Conservation (phyloP, 768 basidiomycete genomes). For the Mycena floridula region DNA sequence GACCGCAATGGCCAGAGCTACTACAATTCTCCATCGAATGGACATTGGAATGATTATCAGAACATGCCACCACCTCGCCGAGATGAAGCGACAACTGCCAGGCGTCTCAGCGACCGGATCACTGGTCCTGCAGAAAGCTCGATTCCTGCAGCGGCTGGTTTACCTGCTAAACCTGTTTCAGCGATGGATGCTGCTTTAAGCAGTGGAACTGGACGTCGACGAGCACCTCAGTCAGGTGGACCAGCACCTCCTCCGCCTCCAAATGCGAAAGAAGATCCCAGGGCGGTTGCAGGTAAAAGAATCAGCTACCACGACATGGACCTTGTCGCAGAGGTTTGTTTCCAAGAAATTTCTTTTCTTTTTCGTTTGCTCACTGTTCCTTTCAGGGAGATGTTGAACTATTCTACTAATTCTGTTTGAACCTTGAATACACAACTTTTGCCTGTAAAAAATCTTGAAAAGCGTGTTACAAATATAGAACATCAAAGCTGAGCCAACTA, state of each 20-base stretch:
- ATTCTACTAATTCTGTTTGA: slow-evolving; percentile 23
- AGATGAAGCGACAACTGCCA: slow-evolving; percentile 50
- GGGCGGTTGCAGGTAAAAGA: slow-evolving; percentile 82
- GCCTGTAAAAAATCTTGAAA: too few species aligned
- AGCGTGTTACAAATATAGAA: too few species aligned
- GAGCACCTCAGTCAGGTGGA: slow-evolving; percentile 36
- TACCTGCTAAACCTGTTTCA: slow-evolving; percentile 67
- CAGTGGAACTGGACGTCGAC: slow-evolving; percentile 37
- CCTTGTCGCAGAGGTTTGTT: slow-evolving; percentile 69
- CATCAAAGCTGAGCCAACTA: too few species aligned
- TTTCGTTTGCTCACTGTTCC: slow-evolving; percentile 9
- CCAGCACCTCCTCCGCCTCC: slow-evolving; percentile 77
- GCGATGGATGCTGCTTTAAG: slow-evolving; percentile 46
- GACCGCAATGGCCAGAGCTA: slow-evolving; percentile 26
- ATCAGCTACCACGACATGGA: slow-evolving; percentile 97
- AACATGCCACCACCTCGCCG: slow-evolving; percentile 45
- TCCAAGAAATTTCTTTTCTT: slow-evolving; percentile 3
- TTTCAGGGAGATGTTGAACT: slow-evolving; percentile 56
- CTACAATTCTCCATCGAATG: slow-evolving; percentile 37
- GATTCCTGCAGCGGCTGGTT: slow-evolving; percentile 60
- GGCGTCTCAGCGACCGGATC: slow-evolving; percentile 75
- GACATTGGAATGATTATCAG: slow-evolving; percentile 30
- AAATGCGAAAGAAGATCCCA: slow-evolving; percentile 88
- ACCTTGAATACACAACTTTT: not conserved
- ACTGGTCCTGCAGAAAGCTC: slow-evolving; percentile 50